Evolutionary conservation across 2,329 filamentous ascomycete genomes (phyloP), one percentile per base, ranked within the genome.

Genomic region (Hymenoscyphus scutula): DNA sequence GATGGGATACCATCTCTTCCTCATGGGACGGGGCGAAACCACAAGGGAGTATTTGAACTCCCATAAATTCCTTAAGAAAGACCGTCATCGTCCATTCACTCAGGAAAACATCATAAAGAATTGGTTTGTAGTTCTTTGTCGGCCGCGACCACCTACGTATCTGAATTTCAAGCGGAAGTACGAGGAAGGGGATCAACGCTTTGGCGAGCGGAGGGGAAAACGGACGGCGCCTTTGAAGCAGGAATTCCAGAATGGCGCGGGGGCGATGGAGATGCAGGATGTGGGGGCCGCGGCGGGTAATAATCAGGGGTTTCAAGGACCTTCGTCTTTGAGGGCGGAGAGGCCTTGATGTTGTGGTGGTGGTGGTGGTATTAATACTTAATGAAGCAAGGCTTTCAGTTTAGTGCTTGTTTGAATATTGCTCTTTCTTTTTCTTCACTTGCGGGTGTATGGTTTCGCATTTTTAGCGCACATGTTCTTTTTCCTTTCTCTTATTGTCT

Each of bases 1-100:
- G 5, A 91, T 88, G 80, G 84, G 85, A 25, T 99, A 99, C 75
- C 95, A 99, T 77, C 74, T 98, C 55, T 97, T 96, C 78, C 82
- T 99, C 53, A 92, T 96, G 78, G 89, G 87, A 6, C 84, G 94
- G 34, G 95, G 94, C 56, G 94, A 99, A 79, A 99, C 94, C 0
- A 99, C 95, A 0, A 84, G 95, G 69, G 95, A 99, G 77, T 97
- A 97, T 75, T 86, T 99, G 67, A 97, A 96, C 77, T 93, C 90
- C 4, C 92, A 97, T 77, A 98, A 98, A 76, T 98, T 99, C 74
- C 80, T 89, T 66, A 96, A 95, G 78, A 89, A 89, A 70, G 94
- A 99, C 74, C 87, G 95, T 13, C 96, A 97, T 76, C 83, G 93
- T 53, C 92, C 95, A 1, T 99, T 96, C 71, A 93, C 87, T 1